Conservation (phyloP, 1,284 basidiomycete genomes). For the Austroboletus novae-zelandiae region DNA sequence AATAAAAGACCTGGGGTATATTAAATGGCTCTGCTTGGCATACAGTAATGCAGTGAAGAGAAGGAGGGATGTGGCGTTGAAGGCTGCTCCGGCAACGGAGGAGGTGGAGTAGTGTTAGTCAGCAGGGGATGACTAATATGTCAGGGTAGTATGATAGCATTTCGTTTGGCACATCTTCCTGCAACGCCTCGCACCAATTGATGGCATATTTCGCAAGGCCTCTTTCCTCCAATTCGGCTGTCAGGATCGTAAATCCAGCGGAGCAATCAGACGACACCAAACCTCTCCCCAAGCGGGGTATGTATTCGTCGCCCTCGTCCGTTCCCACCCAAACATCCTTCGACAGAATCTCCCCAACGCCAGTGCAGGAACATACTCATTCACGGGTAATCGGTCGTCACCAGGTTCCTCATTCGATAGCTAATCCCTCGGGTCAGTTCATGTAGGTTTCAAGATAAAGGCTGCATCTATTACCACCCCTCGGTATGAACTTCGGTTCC, state of each 20-base stretch:
- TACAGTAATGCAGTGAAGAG: slow-evolving; percentile 64
- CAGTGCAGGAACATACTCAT: slow-evolving; percentile 88
- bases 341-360: slow-evolving; percentile 63
- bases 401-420: slow-evolving; percentile 1
- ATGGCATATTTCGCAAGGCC: slow-evolving; percentile 46
- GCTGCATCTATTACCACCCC: slow-evolving; percentile 82
- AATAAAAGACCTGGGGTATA: slow-evolving; percentile 48
- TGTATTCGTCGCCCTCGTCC: slow-evolving; percentile 9
- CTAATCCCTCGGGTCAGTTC: slow-evolving; percentile 44
- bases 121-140: slow-evolving; percentile 17
- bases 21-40: slow-evolving; percentile 65
- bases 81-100: slow-evolving; percentile 1
- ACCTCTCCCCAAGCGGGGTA: slow-evolving; percentile 44
- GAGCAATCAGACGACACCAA: slow-evolving; percentile 36
- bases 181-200: slow-evolving; percentile 7
- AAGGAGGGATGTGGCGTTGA: slow-evolving; percentile 50
- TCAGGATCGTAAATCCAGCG: slow-evolving; percentile 56
- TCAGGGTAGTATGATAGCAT: neutral
- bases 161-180: slow-evolving; percentile 1
- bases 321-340: slow-evolving; percentile 6
- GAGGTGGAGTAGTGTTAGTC: neutral
- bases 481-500: slow-evolving; percentile 45
- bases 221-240: slow-evolving; percentile 47
- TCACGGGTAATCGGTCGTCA: slow-evolving; percentile 60
- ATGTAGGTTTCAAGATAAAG: slow-evolving; percentile 84